Evolutionary conservation across 108 stramenopile species (phyloP).

Genomic region (Asterionellopsis glacialis): DNA sequence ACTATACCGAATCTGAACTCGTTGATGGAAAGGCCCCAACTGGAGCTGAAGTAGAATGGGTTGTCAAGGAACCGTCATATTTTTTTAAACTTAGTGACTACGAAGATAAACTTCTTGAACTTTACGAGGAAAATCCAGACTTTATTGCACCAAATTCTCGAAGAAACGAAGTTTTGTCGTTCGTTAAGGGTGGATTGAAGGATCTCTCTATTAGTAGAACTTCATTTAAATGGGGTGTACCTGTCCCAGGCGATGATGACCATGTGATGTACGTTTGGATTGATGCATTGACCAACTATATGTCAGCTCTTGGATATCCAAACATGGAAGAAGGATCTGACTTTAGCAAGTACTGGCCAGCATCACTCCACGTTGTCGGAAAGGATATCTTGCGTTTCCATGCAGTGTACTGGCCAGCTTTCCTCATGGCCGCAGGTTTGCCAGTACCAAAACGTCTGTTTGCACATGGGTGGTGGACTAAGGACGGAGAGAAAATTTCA

Average conservation of each 20-base stretch:
- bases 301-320: conserved; percentile 90
- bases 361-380: conserved; percentile 90
- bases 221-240: conserved; percentile 92
- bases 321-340: conserved; percentile 39
- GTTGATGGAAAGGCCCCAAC: conserved; percentile 93
- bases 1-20: conserved; percentile 90
- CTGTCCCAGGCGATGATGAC: conserved; percentile 83
- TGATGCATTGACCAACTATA: conserved; percentile 95
- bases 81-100: conserved; percentile 91
- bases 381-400: conserved; percentile 99
- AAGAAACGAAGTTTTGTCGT: conserved; percentile 81
- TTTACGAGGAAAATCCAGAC: conserved; percentile 78
- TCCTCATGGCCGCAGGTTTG: conserved; percentile 92
- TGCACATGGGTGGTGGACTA: conserved; percentile 99
- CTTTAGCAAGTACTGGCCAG: conserved; percentile 82
- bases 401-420: conserved; percentile 97
- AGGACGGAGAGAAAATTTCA: conserved; percentile 94
- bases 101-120: conserved; percentile 74
- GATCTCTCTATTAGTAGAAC: conserved; percentile 92
- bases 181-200: conserved; percentile 82
- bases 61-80: conserved; percentile 94
- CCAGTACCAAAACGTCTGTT: conserved; percentile 86
- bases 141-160: conserved; percentile 86
- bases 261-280: conserved; percentile 99
- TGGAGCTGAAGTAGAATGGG: conserved; percentile 91